Evolutionary conservation across 495 filamentous ascomycete genomes (phyloP).

Genomic region (Talaromyces adpressus): DNA sequence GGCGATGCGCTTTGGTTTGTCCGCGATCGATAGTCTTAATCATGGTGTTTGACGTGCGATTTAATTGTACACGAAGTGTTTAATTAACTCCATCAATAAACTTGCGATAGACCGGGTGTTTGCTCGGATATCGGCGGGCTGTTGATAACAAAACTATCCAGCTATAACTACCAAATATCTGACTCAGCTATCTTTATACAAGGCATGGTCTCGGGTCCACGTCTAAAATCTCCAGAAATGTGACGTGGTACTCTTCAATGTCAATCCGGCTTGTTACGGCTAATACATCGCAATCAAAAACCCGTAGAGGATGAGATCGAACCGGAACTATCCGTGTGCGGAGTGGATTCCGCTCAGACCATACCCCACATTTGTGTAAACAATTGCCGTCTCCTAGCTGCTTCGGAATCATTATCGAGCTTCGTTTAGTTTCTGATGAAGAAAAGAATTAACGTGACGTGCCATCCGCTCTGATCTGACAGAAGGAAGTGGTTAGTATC

Average conservation of each 20-base stretch:
- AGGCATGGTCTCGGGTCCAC: too few species aligned
- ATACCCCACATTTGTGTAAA: not conserved
- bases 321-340: constrained; percentile 1
- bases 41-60: not conserved
- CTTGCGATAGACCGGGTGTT: not conserved
- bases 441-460: not conserved
- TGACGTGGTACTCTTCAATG: not conserved
- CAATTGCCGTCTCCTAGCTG: not conserved
- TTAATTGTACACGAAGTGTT: not conserved
- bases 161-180: not conserved
- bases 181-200: not conserved
- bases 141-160: not conserved
- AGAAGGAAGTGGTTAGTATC: not conserved
- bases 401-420: not conserved
- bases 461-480: not conserved
- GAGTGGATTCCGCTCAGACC: not conserved
- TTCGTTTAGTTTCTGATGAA: not conserved
- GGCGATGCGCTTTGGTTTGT: not conserved
- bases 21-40: not conserved
- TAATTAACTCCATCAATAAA: not conserved
- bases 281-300: not conserved
- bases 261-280: not conserved
- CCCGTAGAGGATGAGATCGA: not conserved
- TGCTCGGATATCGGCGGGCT: not conserved
- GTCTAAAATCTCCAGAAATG: not conserved